Evolutionary conservation across 2,329 filamentous ascomycete species (phyloP).

Genomic region (Fusarium mexicanum): DNA sequence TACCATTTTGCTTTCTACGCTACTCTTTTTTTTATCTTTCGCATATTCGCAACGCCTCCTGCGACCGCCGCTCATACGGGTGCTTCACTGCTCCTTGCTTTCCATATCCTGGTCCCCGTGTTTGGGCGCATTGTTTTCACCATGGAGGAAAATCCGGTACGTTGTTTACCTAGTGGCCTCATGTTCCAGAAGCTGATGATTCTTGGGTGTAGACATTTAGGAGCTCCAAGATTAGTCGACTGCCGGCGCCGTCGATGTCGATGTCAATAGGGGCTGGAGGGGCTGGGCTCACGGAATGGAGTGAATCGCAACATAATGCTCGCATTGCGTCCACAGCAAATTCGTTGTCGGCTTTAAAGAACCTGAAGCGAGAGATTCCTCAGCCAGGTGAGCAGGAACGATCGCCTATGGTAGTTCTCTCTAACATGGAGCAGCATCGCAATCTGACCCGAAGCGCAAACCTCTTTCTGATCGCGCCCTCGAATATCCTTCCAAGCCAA

Average conservation of each 20-base stretch:
- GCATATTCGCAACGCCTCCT: conserved; percentile 40
- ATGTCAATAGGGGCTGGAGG: conserved; percentile 43
- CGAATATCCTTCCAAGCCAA: conserved; percentile 57
- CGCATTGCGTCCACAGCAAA: conserved; percentile 57
- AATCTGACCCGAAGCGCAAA: conserved; percentile 69
- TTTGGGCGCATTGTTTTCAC: conserved; percentile 36
- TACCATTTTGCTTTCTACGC: conserved; percentile 15
- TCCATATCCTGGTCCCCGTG: conserved; percentile 42
- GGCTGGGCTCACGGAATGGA: conserved; percentile 62
- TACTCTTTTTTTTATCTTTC: background rate
- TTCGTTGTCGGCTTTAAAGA: conserved; percentile 51
- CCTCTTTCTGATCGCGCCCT: conserved; percentile 64
- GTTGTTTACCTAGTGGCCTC: conserved; percentile 1
- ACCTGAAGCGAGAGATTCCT: conserved; percentile 62
- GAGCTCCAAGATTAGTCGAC: conserved; percentile 46
- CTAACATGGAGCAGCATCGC: conserved; percentile 53
- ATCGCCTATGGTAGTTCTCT: background rate
- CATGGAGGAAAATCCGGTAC: conserved; percentile 50
- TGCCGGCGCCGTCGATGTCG: conserved; percentile 43
- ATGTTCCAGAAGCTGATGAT: conserved; percentile 6
- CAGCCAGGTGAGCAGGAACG: conserved; percentile 52
- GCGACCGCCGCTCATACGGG: conserved; percentile 33
- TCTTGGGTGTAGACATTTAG: conserved; percentile 39
- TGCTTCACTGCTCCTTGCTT: conserved; percentile 52
- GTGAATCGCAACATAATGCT: conserved; percentile 69